These are phyloP conservation scores for Pleurotus cornucopiae DNA, from an alignment of 768 basidiomycete species.

Conservation along the genomic window DNA sequence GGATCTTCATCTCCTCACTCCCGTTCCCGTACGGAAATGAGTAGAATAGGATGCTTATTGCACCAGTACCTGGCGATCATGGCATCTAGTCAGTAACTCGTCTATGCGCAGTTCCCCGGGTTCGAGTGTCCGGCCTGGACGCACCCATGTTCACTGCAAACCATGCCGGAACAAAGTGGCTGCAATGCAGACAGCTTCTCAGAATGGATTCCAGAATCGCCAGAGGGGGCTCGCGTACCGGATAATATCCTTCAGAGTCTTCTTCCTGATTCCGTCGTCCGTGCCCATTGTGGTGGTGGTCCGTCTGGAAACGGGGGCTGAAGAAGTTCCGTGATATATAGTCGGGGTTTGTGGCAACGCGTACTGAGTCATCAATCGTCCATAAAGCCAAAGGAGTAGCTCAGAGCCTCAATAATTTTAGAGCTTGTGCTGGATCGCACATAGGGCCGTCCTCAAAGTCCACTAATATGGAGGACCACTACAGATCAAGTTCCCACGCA, in stretches of 20 bases:
- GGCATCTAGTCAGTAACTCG: no score
- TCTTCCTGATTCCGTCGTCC: background rate
- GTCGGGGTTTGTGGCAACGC: background rate
- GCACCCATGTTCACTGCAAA: conserved; percentile 43
- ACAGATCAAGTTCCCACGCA: no score
- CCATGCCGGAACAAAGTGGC: conserved; percentile 37
- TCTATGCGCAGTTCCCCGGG: no score
- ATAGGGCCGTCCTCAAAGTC: no score
- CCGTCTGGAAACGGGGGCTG: background rate
- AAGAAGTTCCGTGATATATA: background rate
- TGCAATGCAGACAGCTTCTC: conserved; percentile 12
- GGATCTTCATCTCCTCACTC: conserved; percentile 32
- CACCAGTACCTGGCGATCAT: conserved; percentile 35
- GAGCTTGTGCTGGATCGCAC: no score
- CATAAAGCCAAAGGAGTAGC: no score
- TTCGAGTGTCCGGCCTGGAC: background rate
- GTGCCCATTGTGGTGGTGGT: conserved; percentile 3
- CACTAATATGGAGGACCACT: no score
- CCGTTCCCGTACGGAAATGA: conserved; percentile 51
- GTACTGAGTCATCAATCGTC: no score
- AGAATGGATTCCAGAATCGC: background rate
- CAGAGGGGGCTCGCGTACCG: background rate
- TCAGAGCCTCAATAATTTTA: no score
- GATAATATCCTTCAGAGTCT: background rate
- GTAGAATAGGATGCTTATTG: conserved; percentile 51